A percentile compares a stretch with the other conserved stretches of the same genome.
phyloP scores from a whole-genome alignment of 495 filamentous ascomycete species.

The Sporormia fimetaria region DNA sequence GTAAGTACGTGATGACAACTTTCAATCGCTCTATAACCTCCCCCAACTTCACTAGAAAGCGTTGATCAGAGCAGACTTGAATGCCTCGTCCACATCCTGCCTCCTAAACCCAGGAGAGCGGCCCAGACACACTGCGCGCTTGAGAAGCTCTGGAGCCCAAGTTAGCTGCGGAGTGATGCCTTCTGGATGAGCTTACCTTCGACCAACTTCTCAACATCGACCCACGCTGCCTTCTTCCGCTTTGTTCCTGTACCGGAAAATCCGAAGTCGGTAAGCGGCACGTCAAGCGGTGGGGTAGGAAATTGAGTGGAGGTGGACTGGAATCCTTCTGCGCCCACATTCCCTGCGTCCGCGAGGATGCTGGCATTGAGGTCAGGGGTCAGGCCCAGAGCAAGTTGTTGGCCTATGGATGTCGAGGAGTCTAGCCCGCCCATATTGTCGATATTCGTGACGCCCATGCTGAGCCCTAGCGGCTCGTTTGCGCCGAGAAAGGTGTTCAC shows the following conservation, averaged over 20 bases:
- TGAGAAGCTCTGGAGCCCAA: slow-evolving; percentile 35
- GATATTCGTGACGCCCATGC: too few species aligned
- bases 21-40: background rate
- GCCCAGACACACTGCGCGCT: slow-evolving; percentile 46
- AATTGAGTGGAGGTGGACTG: background rate
- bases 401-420: too few species aligned
- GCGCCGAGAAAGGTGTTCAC: too few species aligned
- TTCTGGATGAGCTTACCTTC: slow-evolving; percentile 25
- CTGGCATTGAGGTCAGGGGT: too few species aligned
- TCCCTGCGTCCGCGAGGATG: too few species aligned
- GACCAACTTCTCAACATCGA: slow-evolving; percentile 31
- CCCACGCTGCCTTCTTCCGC: slow-evolving; percentile 22
- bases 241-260: slow-evolving; percentile 7
- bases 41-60: slow-evolving; percentile 7
- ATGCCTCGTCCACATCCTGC: slow-evolving; percentile 47
- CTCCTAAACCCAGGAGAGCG: slow-evolving; percentile 49
- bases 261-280: slow-evolving; percentile 8
- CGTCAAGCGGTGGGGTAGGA: slow-evolving; percentile 11
- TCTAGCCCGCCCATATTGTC: too few species aligned
- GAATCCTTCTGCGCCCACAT: too few species aligned
- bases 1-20: too few species aligned
- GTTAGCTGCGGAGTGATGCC: slow-evolving; percentile 2
- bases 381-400: too few species aligned
- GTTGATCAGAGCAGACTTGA: slow-evolving; percentile 27
- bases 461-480: too few species aligned